Evolutionary conservation across 2,329 filamentous ascomycete species (phyloP).

Genomic region (Diaporthe aspalathi): DNA sequence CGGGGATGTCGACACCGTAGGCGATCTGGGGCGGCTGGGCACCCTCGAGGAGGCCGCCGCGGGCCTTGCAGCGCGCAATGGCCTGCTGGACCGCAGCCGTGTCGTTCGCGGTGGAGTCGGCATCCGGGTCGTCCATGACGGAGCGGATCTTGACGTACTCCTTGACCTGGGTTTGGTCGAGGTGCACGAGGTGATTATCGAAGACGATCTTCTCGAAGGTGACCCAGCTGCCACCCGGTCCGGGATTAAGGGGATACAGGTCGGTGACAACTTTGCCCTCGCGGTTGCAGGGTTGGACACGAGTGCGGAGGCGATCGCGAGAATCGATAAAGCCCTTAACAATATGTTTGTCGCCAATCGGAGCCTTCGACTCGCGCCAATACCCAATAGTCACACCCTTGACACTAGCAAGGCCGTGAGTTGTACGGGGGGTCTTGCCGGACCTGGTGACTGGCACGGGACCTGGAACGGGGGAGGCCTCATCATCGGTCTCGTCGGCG

Average conservation of each 20-base stretch:
- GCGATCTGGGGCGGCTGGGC: conserved; percentile 58
- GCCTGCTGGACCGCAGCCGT: conserved; percentile 60
- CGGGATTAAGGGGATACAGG: conserved; percentile 63
- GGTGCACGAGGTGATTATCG: conserved; percentile 64
- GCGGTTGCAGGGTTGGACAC: conserved; percentile 64
- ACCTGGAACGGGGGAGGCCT: conserved; percentile 32
- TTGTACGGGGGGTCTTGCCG: conserved; percentile 42
- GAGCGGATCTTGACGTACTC: conserved; percentile 70
- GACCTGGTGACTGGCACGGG: conserved; percentile 37
- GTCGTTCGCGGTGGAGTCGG: conserved; percentile 54
- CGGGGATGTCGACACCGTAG: conserved; percentile 62
- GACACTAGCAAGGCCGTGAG: conserved; percentile 46
- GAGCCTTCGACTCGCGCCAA: conserved; percentile 69
- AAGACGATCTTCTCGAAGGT: conserved; percentile 72
- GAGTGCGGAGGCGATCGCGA: conserved; percentile 69
- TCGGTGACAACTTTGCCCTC: conserved; percentile 59
- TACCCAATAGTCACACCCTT: conserved; percentile 67
- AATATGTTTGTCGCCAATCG: conserved; percentile 63
- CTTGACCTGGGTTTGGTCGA: conserved; percentile 69
- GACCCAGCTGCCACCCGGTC: conserved; percentile 72
- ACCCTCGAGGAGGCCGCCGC: conserved; percentile 57
- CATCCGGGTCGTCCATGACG: conserved; percentile 53
- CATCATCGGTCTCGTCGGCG: conserved; percentile 47
- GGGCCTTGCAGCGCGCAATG: conserved; percentile 53
- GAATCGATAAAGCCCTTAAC: conserved; percentile 73